Base-by-base conservation (phyloP, 129 eudicot species). In the Tagetes erecta region DNA sequence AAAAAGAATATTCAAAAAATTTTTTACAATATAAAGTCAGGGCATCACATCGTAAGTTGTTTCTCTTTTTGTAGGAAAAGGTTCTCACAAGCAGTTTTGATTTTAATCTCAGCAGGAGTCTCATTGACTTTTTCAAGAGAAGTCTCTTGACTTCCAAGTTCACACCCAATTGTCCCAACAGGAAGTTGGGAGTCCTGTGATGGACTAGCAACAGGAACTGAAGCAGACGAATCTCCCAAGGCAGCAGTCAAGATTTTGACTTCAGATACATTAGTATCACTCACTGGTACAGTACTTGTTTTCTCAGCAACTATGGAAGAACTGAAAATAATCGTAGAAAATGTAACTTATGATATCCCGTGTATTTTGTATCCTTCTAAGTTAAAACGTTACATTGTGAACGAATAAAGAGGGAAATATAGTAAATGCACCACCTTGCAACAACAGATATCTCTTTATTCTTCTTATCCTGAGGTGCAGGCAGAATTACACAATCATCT, bases 201-300 rank as follows among this genome's bases (percentile, higher is more conserved):
- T 37, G 89, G 83, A 69, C 82, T 70, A 8, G 82, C 80, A 40
- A 92, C 81, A 67, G 91, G 91, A 82, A 87, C 96, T 7, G 88
- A 87, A 72, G 96, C 80, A 47, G 94, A 84, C 39, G 81, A 62
- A 36, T 62, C 67, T 36, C 45, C 67, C 67, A 36, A 65, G 70
- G 69, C 68, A 70, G 58, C 71, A 44, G 64, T 33, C 31, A 73
- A 31, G 45, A 47, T 69, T 73, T 80, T 72, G 63, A 60, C 35
- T 63, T 76, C 82, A 67, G 83, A 62, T 36, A 35, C 67, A 62
- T 36, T 62, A 45, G 37, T 36, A 36, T 11, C 42, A 37, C 45
- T 62, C 37, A n/a, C 45, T 11, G 67, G 67, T 36, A 37, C 30
- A 42, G 53, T 69, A 60, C 35, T 76, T 30, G 64, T 71, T 74